Evolutionary conservation across 257 asterid genomes (phyloP).

Genomic region (Rauvolfia tetraphylla): DNA sequence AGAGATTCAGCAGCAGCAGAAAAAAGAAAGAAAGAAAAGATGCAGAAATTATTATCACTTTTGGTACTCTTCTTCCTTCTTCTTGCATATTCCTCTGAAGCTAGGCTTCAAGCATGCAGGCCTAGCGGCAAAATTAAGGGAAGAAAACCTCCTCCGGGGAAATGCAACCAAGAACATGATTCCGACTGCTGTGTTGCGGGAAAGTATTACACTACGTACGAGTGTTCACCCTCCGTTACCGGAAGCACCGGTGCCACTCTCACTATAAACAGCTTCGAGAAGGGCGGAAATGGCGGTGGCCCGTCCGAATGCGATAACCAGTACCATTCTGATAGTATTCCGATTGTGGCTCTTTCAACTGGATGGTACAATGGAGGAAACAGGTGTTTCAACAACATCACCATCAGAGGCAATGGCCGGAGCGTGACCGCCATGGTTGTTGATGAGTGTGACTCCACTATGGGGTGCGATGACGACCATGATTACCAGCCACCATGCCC

Average conservation of each 20-base stretch:
- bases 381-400: constrained; percentile 34
- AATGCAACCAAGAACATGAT: constrained; percentile 36
- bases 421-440: constrained; percentile 42
- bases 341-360: constrained; percentile 41
- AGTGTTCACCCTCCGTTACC: constrained; percentile 31
- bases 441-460: constrained; percentile 34
- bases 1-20: no score
- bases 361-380: constrained; percentile 39
- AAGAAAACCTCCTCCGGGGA: constrained; percentile 39
- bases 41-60: neutral
- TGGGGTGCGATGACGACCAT: constrained; percentile 24
- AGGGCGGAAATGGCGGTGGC: constrained; percentile 47
- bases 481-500: constrained; percentile 31
- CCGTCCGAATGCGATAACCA: constrained; percentile 41
- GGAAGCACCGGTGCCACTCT: constrained; percentile 31
- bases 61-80: neutral
- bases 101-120: constrained; percentile 28
- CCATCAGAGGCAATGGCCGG: constrained; percentile 33
- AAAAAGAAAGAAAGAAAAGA: neutral
- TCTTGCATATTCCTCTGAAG: neutral
- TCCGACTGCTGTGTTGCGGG: constrained; percentile 43
- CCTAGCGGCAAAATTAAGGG: constrained; percentile 38
- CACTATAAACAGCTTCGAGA: constrained; percentile 42
- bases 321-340: constrained; percentile 36
- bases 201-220: constrained; percentile 25